Base-by-base conservation (phyloP, 768 basidiomycete species). In the Fomitopsis serialis region DNA sequence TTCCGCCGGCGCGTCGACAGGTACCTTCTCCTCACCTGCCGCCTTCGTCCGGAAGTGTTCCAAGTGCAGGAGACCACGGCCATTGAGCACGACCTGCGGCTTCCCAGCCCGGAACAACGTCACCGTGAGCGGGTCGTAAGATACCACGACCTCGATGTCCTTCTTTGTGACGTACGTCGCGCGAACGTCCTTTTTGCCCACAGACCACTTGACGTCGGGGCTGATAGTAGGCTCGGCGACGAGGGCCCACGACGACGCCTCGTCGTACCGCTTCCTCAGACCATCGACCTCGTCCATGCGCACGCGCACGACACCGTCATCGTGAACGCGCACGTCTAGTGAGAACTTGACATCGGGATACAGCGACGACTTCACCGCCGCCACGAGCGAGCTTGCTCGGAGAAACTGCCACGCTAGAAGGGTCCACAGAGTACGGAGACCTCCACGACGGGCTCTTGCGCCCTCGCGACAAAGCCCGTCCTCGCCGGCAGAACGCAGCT, bases 401-500 rank as follows among this genome's bases (percentile, higher is more conserved):
- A 13, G 77, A 73, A 12, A 84, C 66, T 45, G 75, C 59, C 50
- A 90, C 65, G n/a, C 81, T 77, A 12, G 73, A 65, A 5, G 79
- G 66, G 52, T 85, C 79, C 23, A 98, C 66, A 2, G 85, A 81
- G 74, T 98, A 99, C 1, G 96, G 96, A 0, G 95, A 97, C 36
- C 70, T 74, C 89, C 94, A 98, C 3, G 75, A 68, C 12, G 74
- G 67, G 27, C 70, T 69, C 50, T 80, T 80, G 37, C 73, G 73
- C 4, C 91, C 88, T 45, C 92, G 82, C 9, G 92, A 81, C 43
- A 99, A 81, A 0, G 87, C 89, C 45, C 96, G 84, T 48, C 94
- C 92, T 43, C 87, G 72, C n/a, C 91, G 81, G 74, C 97, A 98
- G 71, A 99, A 98, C 19, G 90, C 94, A 0, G 92, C 82, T 69